Evolutionary conservation across 306 rosid genomes (phyloP), one percentile per base, ranked within the genome.

Genomic region (Acacia crassicarpa): DNA sequence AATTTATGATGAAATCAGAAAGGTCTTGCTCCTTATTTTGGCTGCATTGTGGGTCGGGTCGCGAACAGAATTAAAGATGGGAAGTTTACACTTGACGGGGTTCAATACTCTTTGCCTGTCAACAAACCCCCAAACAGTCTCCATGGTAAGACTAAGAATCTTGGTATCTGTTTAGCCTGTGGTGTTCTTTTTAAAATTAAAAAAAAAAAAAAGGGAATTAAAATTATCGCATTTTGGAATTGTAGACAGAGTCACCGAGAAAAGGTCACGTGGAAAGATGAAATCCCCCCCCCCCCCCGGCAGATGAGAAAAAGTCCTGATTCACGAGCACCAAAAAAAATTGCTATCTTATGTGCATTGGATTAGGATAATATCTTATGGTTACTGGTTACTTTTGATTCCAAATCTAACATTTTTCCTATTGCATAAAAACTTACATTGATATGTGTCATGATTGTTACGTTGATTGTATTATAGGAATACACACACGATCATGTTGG

Each of bases 31-130:
- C 94, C 97, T 73, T 93, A 88, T 82, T 95, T 92, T 85, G 98
- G 99, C 73, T 88, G 93, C 93, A 93, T 95, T 82, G 99, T 95
- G 80, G 99, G 99, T 38, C 94, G 99, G 51, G 99, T 95, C 8
- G 98, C 99, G 0, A 95, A 93, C 83, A 73, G 99, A 78, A 92
- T 95, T 78, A 93, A 92, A 85, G 94, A 91, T 33, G 99, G 99
- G 54, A 95, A 89, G 86, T 95, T 95, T 83, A 89, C 84, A 46
- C 96, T 95, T 53, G 88, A 93, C 44, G 96, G 92, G 33, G 81
- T 82, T 78, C 84, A 91, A 71, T 85, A 92, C 84, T 83, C 92
- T 72, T 81, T 95, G 87, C 93, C 99, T 65, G 22, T 95, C 84
- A 95, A 95, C 91, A 89, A 12, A 14, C 92, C 97, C 53, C 99